Conservation (phyloP, 352 stramenopile species). For the Halophytophthora batemanensis region DNA sequence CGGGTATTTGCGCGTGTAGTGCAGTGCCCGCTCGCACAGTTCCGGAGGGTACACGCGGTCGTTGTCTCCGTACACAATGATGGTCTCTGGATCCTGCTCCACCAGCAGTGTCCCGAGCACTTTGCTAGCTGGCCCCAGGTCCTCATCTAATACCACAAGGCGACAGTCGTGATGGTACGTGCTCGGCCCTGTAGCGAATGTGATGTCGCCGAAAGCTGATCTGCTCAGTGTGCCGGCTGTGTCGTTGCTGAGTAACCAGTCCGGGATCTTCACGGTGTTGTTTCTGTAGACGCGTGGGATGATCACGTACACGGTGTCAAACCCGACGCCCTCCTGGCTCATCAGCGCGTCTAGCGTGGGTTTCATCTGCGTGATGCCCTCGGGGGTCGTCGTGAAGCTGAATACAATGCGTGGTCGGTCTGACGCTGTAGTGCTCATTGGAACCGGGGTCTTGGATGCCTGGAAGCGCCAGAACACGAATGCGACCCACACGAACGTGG, state of each 20-base stretch:
- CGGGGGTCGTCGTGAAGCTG: slow-evolving; percentile 52
- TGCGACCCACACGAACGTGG: slow-evolving; percentile 29
- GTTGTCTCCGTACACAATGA: slow-evolving; percentile 62
- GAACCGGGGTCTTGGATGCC: slow-evolving; percentile 19
- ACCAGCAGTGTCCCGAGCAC: slow-evolving; percentile 46
- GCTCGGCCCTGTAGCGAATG: slow-evolving; percentile 32
- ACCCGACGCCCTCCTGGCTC: slow-evolving; percentile 32
- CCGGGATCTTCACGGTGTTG: slow-evolving; percentile 33
- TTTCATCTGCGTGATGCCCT: slow-evolving; percentile 32
- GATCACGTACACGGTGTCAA: slow-evolving; percentile 50
- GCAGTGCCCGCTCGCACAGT: slow-evolving; percentile 32
- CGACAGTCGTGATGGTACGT: slow-evolving; percentile 31
- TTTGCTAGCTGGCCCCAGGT: slow-evolving; percentile 56
- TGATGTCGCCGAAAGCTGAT: slow-evolving; percentile 28
- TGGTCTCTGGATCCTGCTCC: slow-evolving; percentile 50
- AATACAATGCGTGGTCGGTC: slow-evolving; percentile 43
- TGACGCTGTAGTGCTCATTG: slow-evolving; percentile 12
- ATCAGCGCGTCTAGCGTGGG: slow-evolving; percentile 38
- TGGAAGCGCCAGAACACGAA: slow-evolving; percentile 40
- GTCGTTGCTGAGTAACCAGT: slow-evolving; percentile 30
- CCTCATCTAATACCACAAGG: slow-evolving; percentile 43
- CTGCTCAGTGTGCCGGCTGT: slow-evolving; percentile 7
- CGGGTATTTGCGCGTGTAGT: slow-evolving; percentile 47
- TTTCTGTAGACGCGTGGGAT: slow-evolving; percentile 37
- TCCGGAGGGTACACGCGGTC: slow-evolving; percentile 40